Evolutionary conservation across 768 basidiomycete species (phyloP).

Genomic region (Trametes coccinea): DNA sequence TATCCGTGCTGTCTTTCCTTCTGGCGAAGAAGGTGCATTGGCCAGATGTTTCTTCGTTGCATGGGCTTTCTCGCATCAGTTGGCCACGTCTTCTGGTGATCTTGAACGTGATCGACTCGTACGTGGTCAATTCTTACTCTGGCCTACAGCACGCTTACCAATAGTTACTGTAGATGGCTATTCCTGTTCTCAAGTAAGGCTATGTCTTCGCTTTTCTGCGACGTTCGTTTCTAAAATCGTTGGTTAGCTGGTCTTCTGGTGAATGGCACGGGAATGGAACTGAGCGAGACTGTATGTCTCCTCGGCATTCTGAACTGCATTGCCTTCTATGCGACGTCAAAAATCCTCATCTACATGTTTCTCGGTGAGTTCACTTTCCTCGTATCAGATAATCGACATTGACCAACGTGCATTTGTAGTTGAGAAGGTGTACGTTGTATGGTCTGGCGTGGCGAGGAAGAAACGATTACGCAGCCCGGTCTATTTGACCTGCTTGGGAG

Average conservation of each 20-base stretch:
- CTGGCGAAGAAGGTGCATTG: conserved; percentile 41
- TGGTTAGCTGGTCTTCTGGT: conserved; percentile 43
- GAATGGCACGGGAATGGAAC: conserved; percentile 46
- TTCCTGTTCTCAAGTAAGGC: conserved; percentile 43
- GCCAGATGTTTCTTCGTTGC: conserved; percentile 33
- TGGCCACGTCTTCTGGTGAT: conserved; percentile 45
- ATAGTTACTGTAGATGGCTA: conserved; percentile 32
- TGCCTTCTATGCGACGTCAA: conserved; percentile 41
- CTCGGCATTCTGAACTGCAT: conserved; percentile 48
- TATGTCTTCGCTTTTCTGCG: neutral
- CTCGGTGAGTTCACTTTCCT: conserved; percentile 31
- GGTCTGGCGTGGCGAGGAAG: conserved; percentile 37
- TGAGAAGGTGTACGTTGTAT: conserved; percentile 49
- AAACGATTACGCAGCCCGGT: conserved; percentile 42
- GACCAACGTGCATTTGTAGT: conserved; percentile 28
- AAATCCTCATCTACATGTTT: conserved; percentile 50
- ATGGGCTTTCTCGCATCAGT: conserved; percentile 34
- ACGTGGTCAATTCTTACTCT: neutral
- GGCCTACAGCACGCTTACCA: neutral
- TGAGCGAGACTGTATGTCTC: conserved; percentile 38
- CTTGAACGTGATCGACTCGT: conserved; percentile 44
- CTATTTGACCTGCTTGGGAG: conserved; percentile 41
- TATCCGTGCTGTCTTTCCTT: conserved; percentile 37
- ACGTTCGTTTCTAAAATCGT: neutral
- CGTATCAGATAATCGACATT: neutral